A percentile compares a stretch with the other conserved stretches of the same genome.
Evolutionary conservation across 805 yeast genomes (phyloP).

Genomic region (Nakazawaea molendinolei): DNA sequence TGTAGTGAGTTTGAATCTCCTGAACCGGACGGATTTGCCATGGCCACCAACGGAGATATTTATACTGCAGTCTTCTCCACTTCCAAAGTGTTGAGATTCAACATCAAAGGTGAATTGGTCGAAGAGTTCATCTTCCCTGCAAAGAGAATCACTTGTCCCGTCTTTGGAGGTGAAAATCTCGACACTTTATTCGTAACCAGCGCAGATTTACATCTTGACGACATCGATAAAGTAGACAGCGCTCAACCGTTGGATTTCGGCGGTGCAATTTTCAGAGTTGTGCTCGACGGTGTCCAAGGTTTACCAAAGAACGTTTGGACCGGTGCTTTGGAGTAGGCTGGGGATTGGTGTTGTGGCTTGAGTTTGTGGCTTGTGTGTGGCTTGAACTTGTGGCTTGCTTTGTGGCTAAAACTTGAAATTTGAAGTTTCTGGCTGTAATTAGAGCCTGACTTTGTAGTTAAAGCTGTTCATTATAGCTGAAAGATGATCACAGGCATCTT

Average conservation of each 20-base stretch:
- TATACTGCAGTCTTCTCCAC: constrained; percentile 67
- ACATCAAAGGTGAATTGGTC: constrained; percentile 41
- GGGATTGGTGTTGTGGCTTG: too few species aligned
- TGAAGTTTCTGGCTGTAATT: too few species aligned
- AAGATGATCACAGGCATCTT: too few species aligned
- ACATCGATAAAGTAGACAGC: constrained; percentile 21
- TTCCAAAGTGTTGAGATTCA: constrained; percentile 46
- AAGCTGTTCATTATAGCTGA: too few species aligned
- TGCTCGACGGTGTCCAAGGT: constrained; percentile 30
- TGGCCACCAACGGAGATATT: constrained; percentile 47
- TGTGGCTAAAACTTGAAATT: too few species aligned
- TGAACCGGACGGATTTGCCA: constrained; percentile 79
- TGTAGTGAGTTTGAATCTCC: constrained; percentile 26
- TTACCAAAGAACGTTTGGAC: constrained; percentile 22
- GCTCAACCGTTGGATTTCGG: constrained; percentile 40
- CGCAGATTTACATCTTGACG: constrained; percentile 43
- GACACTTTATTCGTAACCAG: constrained; percentile 63
- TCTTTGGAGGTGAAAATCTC: constrained; percentile 54
- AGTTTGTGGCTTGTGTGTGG: too few species aligned
- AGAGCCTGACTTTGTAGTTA: too few species aligned
- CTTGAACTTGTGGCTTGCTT: too few species aligned
- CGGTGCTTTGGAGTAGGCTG: too few species aligned
- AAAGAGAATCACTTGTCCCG: constrained; percentile 55
- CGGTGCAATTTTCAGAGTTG: constrained; percentile 49
- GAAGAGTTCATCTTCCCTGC: constrained; percentile 53